Evolutionary conservation across 306 rosid species (phyloP).

Genomic region (Herpetospermum pedunculosum): DNA sequence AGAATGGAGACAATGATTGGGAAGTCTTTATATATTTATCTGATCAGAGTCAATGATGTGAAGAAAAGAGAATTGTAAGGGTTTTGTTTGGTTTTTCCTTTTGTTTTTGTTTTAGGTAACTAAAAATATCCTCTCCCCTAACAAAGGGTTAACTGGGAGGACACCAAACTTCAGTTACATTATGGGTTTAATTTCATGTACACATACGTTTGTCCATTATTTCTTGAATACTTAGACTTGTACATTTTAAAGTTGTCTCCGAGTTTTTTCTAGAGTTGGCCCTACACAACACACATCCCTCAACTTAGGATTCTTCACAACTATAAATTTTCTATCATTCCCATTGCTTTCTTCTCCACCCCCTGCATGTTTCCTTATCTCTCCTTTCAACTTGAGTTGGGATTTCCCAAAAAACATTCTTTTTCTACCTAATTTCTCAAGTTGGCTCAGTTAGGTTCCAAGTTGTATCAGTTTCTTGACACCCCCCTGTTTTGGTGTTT

Average conservation of each 20-base stretch:
- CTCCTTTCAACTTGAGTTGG: neutral
- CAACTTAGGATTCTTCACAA: slow-evolving; percentile 12
- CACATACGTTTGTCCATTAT: neutral
- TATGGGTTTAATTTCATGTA: neutral
- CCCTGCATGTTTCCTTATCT: slow-evolving; percentile 1
- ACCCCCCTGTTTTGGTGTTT: slow-evolving; percentile 17
- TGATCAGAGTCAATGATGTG: neutral
- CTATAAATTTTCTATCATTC: slow-evolving; percentile 45
- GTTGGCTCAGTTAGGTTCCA: no score
- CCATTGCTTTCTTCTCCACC: slow-evolving; percentile 23
- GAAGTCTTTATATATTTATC: neutral
- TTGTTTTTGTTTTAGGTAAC: neutral
- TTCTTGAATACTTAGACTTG: slow-evolving; percentile 4
- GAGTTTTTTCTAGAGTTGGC: neutral
- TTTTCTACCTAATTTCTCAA: slow-evolving; percentile 10
- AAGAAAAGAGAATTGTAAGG: neutral
- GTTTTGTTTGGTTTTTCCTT: neutral
- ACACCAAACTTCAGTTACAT: neutral
- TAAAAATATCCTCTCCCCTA: neutral
- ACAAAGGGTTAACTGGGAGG: neutral
- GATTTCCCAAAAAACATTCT: neutral
- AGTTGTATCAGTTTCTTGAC: slow-evolving; percentile 14
- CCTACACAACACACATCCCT: neutral
- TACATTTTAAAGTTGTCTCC: slow-evolving; percentile 8
- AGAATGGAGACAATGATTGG: neutral